Evolutionary conservation across 2,329 filamentous ascomycete genomes (phyloP).

Genomic region (Diaporthe amygdali): DNA sequence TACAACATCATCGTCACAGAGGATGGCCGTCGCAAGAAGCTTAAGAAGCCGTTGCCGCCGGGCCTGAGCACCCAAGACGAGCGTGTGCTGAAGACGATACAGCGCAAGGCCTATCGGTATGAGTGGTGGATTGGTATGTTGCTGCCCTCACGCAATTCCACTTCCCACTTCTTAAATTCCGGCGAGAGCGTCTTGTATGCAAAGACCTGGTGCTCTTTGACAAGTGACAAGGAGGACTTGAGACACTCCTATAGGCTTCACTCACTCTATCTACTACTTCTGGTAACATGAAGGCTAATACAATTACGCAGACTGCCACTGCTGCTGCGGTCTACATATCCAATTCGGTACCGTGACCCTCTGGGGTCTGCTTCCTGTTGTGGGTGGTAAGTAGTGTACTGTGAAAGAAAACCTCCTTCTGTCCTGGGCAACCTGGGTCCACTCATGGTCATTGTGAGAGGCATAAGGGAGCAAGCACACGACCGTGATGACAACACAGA

Average conservation of each 20-base stretch:
- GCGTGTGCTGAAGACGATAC: conserved; percentile 18
- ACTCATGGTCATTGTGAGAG: neutral
- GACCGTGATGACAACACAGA: neutral
- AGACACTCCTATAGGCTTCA: neutral
- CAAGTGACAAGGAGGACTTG: neutral
- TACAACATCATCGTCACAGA: conserved; percentile 21
- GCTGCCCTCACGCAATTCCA: neutral
- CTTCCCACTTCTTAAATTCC: neutral
- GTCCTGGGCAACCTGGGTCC: neutral
- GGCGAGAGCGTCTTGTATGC: too few relatives aligned
- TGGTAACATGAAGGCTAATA: neutral
- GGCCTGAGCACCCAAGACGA: conserved; percentile 19
- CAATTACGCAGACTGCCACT: conserved; percentile 19
- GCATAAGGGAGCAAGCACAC: neutral
- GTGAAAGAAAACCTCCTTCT: neutral
- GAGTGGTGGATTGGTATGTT: conserved; percentile 23
- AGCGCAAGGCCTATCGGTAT: conserved; percentile 24
- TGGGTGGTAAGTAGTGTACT: conserved; percentile 6
- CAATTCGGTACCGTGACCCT: conserved; percentile 24
- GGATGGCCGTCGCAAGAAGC: conserved; percentile 24
- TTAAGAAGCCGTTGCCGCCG: conserved; percentile 16
- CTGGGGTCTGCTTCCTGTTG: conserved; percentile 22
- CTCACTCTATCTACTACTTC: neutral
- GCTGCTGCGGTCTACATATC: conserved; percentile 24
- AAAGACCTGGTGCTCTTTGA: too few relatives aligned